phyloP scores from a whole-genome alignment of 345 rosid genomes.

The Raphanus raphanistrum region DNA sequence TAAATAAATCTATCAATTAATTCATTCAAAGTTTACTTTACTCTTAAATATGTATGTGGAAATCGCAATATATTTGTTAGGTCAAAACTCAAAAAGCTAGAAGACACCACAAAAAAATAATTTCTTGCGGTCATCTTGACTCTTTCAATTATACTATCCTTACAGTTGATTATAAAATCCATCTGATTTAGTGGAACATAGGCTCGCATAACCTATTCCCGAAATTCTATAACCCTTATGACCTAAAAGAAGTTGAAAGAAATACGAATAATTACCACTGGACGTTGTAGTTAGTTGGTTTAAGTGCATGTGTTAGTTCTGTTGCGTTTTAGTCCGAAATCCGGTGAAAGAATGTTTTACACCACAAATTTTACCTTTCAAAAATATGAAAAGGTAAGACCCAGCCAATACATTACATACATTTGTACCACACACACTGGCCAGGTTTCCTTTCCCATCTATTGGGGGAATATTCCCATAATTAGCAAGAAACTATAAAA shows the following conservation, averaged over 20 bases:
- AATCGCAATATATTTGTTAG: slow-evolving; percentile 29
- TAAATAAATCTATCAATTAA: background rate
- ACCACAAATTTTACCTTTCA: background rate
- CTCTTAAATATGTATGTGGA: slow-evolving; percentile 1
- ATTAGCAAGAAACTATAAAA: slow-evolving; percentile 2
- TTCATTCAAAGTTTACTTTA: background rate
- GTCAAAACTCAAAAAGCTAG: slow-evolving; percentile 26
- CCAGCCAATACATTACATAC: background rate
- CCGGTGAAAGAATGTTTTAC: too few relatives aligned
- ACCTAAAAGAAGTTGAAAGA: slow-evolving; percentile 8
- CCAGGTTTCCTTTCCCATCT: slow-evolving; percentile 15
- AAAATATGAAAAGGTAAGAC: slow-evolving; percentile 17
- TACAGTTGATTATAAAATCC: background rate
- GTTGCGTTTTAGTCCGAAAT: too few relatives aligned
- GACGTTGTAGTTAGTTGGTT: too few relatives aligned
- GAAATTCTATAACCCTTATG: background rate
- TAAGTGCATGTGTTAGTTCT: too few relatives aligned
- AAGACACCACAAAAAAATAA: background rate
- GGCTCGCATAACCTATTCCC: background rate
- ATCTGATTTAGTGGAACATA: background rate
- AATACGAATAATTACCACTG: background rate
- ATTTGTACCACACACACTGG: slow-evolving; percentile 18
- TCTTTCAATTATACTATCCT: background rate
- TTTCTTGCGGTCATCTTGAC: background rate
- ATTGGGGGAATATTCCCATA: slow-evolving; percentile 32